Evolutionary conservation across 352 stramenopile genomes (phyloP).

Genomic region (Phytopythium cucurbitacearum): DNA sequence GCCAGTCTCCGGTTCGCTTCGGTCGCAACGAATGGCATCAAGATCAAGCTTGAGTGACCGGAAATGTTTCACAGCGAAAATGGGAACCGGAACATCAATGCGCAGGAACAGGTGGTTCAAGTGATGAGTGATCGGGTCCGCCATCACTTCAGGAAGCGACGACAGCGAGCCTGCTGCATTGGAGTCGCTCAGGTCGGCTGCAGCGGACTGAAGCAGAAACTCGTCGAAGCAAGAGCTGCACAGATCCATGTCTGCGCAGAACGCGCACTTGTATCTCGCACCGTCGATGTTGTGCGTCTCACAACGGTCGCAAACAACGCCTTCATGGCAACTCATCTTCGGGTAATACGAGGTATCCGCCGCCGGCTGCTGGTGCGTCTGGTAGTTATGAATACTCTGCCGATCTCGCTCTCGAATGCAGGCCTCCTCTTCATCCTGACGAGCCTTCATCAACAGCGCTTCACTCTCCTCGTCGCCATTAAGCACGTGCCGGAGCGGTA

Average conservation of each 20-base stretch:
- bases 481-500: conserved; percentile 20
- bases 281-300: conserved; percentile 47
- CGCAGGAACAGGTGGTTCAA: conserved; percentile 63
- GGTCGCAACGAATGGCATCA: conserved; percentile 5
- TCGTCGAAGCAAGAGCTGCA: conserved; percentile 56
- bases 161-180: conserved; percentile 9
- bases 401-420: conserved; percentile 23
- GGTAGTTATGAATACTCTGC: conserved; percentile 9
- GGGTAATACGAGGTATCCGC: conserved; percentile 38
- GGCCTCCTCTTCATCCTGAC: conserved; percentile 10
- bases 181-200: conserved; percentile 13
- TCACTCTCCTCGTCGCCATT: conserved; percentile 12
- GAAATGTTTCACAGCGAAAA: conserved; percentile 59
- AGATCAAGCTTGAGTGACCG: conserved; percentile 21
- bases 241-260: conserved; percentile 69
- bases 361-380: background rate
- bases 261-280: conserved; percentile 67
- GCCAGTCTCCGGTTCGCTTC: conserved; percentile 3
- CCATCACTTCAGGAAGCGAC: background rate
- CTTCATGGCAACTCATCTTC: conserved; percentile 42
- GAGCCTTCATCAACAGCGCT: conserved; percentile 3
- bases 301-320: conserved; percentile 71
- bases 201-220: conserved; percentile 22
- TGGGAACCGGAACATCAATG: conserved; percentile 53
- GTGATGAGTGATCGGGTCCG: conserved; percentile 28